Base-by-base conservation (phyloP, 345 rosid genomes). In the Luvunga scandens region DNA sequence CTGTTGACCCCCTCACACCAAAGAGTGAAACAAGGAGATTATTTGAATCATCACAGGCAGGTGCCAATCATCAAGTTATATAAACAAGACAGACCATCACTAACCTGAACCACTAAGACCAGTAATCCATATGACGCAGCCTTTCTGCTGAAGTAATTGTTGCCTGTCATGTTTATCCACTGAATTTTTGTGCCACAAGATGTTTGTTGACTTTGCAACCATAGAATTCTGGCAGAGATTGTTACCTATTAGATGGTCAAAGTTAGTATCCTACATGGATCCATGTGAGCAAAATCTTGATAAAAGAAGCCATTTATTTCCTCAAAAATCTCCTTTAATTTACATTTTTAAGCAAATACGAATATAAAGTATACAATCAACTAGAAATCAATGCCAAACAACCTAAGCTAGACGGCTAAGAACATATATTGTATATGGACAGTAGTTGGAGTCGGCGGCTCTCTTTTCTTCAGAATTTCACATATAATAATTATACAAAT, bases 81-180 rank as follows among this genome's bases (percentile, higher is more conserved):
- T 22, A 48, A 48, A 19, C 45, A 64, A 63, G 30, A 66, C 63
- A 34, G 4, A 8, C 34, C 62, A 61, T 50, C 13, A 50, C 89
- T 79, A 83, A 93, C 95, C 95, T 90, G 95, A 93, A 83, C 94
- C 97, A 75, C 95, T 90, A 50, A 93, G 92, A 72, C 97, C 95
- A 4, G 94, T 93, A 72, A 91, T 84, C 97, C 97, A 93, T 48
- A 91, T 83, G 53, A 91, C 92, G 66, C 95, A 93, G 28, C 95
- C 97, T 59, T 88, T 93, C 76, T 93, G 97, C 75, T 88, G 83
- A 79, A 91, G 86, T 78, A 93, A 78, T 27, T 83, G 79, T 74
- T 91, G 86, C 64, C 97, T 89, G 33, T 87, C 89, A 67, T 75
- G 61, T 83, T 88, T 91, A 39, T 75, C 88, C 60, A 93, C 86